Evolutionary conservation across 2,329 filamentous ascomycete species (phyloP), one percentile per base, ranked within the genome.

Genomic region (Trichoderma cornu-damae): DNA sequence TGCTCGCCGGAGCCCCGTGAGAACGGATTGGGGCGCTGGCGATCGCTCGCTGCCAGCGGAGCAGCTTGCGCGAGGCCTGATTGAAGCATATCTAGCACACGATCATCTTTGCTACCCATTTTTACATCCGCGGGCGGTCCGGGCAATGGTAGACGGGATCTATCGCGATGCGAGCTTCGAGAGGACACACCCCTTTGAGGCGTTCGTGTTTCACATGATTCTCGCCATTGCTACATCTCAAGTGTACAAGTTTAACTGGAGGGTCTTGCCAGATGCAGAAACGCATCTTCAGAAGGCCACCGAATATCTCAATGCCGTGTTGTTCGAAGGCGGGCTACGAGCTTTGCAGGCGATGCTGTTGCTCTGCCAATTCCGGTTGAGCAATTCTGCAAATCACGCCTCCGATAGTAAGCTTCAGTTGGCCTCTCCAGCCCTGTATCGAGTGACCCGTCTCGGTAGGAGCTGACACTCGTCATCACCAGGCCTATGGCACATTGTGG

Each of bases 401-500:
- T 47, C 52, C 35, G 52, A 30, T 14, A 56, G 52, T 56, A 56
- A 30, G 52, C 12, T 32, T 22, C 11, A 16, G 35, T n/a, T 47
- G 28, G 14, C 16, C 22, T 8, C 5, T 48, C 16, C 1, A 20
- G 28, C 1, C 30, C 35, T 37, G 16, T 2, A 37, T 16, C 18
- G 9, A 44, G 2, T 8, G 7, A 44, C n/a, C 40, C 26, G 40
- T 6, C 9, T 30, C 28, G 9, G 9, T 43, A 12, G n/a, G n/a
- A n/a, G 2, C 28, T 18, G 69, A 74, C 22, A 16, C 28, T 24
- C 26, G 69, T 68, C 0, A 70, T 70, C 0, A 38, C 68, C 69
- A 1, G 75, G 73, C 52, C 69, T 77, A 26, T 77, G 75, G 74
- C 74, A 77, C 60, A 66, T 76, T 2, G 73, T 77, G 11, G 73